Conservation (phyloP, 805 yeast genomes). For the Wickerhamiella parazyma region DNA sequence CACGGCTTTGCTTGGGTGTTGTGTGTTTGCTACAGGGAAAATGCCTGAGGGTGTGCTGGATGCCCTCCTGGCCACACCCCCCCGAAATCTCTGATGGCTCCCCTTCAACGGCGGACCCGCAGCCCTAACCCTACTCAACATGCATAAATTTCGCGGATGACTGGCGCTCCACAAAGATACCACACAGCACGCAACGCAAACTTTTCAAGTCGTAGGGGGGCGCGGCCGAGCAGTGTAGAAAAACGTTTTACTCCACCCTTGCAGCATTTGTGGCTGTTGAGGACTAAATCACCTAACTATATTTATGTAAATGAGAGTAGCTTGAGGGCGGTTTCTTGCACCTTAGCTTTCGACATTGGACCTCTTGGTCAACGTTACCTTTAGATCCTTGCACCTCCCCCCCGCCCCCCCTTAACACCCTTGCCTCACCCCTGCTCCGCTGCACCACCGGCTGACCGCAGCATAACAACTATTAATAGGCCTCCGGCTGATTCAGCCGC, state of each 20-base stretch:
- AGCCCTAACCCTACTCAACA: not conserved
- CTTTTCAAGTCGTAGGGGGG: not conserved
- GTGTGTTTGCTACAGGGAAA: too few species aligned
- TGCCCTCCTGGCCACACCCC: too few species aligned
- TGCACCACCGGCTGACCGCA: not conserved
- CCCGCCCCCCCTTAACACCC: too few species aligned
- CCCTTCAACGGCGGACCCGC: not conserved
- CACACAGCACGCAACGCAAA: slow-evolving; percentile 6
- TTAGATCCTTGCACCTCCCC: too few species aligned
- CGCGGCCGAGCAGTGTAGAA: slow-evolving; percentile 8
- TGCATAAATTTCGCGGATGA: not conserved
- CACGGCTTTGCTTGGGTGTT: too few species aligned
- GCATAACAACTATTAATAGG: not conserved
- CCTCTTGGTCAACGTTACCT: too few species aligned
- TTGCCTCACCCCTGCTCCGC: too few species aligned
- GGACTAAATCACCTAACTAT: slow-evolving; percentile 16
- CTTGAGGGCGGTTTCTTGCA: too few species aligned
- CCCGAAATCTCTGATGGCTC: too few species aligned
- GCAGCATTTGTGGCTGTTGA: slow-evolving; percentile 8
- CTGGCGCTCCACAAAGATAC: too few species aligned
- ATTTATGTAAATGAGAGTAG: not conserved
- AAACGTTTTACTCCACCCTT: slow-evolving; percentile 15
- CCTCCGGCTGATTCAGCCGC: not conserved
- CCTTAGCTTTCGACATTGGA: too few species aligned
- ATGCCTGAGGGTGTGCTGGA: too few species aligned